Base-by-base conservation (phyloP, 2,329 filamentous ascomycete species). In the Iodosphaeria phyllophila region DNA sequence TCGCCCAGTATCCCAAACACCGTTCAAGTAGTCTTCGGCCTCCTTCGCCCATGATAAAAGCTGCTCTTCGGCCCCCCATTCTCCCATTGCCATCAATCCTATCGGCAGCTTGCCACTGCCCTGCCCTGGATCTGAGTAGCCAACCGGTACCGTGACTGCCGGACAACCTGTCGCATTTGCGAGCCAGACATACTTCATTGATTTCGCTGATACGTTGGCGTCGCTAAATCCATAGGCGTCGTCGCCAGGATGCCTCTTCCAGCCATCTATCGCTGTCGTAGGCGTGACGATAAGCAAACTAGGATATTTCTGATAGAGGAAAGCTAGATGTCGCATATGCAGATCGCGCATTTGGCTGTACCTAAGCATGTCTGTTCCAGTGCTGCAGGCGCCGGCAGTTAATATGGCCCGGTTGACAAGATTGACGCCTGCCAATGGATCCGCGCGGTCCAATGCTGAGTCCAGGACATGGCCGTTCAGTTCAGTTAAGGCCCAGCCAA, bases 171-270 rank as follows among this genome's bases (percentile, higher is more conserved):
- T 68, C 37, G 82, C 73, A 48, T 93, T 93, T 5, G 83, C 76
- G 18, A 92, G 50, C 64, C 77, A 92, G 10, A 78, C 71, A 48
- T 80, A 92, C 46, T 74, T 68, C 80, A 92, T 92, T 41, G 67
- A 78, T 14, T 64, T 57, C n/a, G 92, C 54, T 10, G 68, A 72
- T 31, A 52, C 57, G 43, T 89, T 82, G 1, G 62, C 73, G 44
- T 93, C 75, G 18, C 62, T 73, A 35, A 80, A 55, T 3, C 84
- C 84, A 39, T 83, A 71, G n/a, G 53, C 53, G 10, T 70, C 54
- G 20, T 77, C 72, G 6, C 54, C 59, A 2, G 57, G 48, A 8
- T 45, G 31, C 13, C 73, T 68, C 20, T 65, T 64, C 76, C 78
- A 91, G 8, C 83, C 83, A 0, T 69, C 58, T 30, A 75, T 64